Evolutionary conservation across 805 yeast genomes (phyloP).

Genomic region (Teunomyces atbi): DNA sequence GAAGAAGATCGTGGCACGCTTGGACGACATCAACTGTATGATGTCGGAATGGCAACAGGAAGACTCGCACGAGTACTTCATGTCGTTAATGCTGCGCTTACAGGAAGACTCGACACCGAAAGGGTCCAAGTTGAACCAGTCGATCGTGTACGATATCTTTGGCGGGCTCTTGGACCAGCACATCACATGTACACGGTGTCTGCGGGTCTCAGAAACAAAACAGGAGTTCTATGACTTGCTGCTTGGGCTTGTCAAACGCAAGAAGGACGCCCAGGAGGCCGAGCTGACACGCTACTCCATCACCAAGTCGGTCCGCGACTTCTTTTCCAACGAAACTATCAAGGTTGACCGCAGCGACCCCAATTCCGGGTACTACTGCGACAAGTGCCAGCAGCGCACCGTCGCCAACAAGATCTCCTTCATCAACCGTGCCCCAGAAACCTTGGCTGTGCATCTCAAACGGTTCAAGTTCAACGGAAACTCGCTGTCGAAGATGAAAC

Average conservation of each 20-base stretch:
- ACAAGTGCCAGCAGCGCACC: conserved; percentile 74
- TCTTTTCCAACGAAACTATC: conserved; percentile 79
- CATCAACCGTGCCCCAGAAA: conserved; percentile 83
- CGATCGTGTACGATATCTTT: conserved; percentile 87
- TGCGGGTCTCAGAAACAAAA: conserved; percentile 77
- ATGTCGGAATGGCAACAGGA: conserved; percentile 98
- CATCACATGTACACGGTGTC: conserved; percentile 80
- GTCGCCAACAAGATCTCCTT: conserved; percentile 74
- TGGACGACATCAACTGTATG: conserved; percentile 89
- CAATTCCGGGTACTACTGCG: conserved; percentile 78
- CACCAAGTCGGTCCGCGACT: conserved; percentile 73
- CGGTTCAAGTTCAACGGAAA: conserved; percentile 86
- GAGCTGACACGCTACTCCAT: conserved; percentile 51
- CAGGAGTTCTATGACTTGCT: conserved; percentile 95
- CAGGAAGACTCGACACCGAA: conserved; percentile 93
- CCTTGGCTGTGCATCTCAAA: conserved; percentile 81
- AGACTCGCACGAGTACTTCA: conserved; percentile 95
- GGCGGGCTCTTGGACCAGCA: conserved; percentile 87
- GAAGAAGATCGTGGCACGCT: conserved; percentile 62
- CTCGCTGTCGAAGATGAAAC: conserved; percentile 80
- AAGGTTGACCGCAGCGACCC: conserved; percentile 64
- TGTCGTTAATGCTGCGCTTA: conserved; percentile 82
- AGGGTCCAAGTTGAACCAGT: conserved; percentile 77
- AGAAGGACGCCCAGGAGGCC: conserved; percentile 13
- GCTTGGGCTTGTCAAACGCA: conserved; percentile 61